Evolutionary conservation across 805 yeast genomes (phyloP).

Genomic region (Sugiyamaella marilandica): DNA sequence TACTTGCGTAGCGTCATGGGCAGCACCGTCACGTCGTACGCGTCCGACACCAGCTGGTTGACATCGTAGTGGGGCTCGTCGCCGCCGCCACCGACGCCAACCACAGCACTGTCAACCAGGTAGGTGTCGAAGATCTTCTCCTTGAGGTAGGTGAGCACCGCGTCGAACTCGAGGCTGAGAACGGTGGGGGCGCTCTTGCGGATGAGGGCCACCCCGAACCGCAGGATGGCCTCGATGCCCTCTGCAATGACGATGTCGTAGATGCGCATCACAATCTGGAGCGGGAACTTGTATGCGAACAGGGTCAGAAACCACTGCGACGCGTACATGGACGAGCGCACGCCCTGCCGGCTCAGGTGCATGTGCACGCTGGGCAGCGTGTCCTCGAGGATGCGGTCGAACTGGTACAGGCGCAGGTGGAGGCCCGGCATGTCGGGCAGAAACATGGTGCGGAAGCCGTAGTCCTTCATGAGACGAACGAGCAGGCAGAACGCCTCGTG

Average conservation of each 20-base stretch:
- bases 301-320: constrained; percentile 96
- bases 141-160: constrained; percentile 69
- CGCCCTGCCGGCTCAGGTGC: constrained; percentile 81
- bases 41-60: constrained; percentile 71
- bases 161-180: constrained; percentile 65
- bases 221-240: constrained; percentile 81
- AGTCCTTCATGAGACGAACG: constrained; percentile 76
- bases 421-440: constrained; percentile 92
- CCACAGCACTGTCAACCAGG: constrained; percentile 28
- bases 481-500: constrained; percentile 80
- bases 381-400: constrained; percentile 82
- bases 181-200: constrained; percentile 58
- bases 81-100: constrained; percentile 15
- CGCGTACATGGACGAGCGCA: constrained; percentile 91
- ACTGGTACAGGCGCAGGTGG: constrained; percentile 78
- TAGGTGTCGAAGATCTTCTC: constrained; percentile 73
- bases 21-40: constrained; percentile 64
- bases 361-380: constrained; percentile 62
- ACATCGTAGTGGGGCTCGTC: constrained; percentile 47
- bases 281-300: constrained; percentile 91
- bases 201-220: constrained; percentile 80
- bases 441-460: constrained; percentile 72
- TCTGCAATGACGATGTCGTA: constrained; percentile 86
- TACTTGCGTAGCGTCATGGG: constrained; percentile 72
- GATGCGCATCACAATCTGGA: constrained; percentile 79